Percentiles rank a stretch among this genome's conserved stretches.
Evolutionary conservation across 805 yeast species (phyloP).

Genomic region (Wickerhamomyces bisporus): DNA sequence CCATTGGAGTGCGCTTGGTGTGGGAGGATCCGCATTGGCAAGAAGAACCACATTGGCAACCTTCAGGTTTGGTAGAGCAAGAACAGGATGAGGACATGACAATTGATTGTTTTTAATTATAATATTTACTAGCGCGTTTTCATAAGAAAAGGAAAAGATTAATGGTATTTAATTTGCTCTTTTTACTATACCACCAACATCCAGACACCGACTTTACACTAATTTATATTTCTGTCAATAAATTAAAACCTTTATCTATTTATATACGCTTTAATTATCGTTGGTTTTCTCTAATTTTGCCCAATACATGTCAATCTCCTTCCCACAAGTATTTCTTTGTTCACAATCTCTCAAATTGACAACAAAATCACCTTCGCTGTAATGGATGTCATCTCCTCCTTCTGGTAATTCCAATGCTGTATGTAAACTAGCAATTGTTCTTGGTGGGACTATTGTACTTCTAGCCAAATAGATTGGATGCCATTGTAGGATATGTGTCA

Average conservation of each 20-base stretch:
- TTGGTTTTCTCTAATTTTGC: conserved; percentile 9
- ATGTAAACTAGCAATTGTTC: conserved; percentile 46
- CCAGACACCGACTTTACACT: not conserved
- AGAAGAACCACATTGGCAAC: conserved; percentile 1
- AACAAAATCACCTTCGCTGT: conserved; percentile 62
- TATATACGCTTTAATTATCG: too few relatives aligned
- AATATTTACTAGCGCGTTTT: too few relatives aligned
- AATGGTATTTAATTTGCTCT: too few relatives aligned
- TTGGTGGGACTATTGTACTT: conserved; percentile 66
- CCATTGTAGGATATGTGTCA: conserved; percentile 92
- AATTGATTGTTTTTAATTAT: not conserved
- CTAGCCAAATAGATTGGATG: conserved; percentile 77
- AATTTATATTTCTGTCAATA: too few relatives aligned
- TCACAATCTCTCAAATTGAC: conserved; percentile 58
- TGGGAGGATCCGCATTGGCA: conserved; percentile 1
- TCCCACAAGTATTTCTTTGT: conserved; percentile 45
- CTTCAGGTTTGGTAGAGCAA: conserved; percentile 2
- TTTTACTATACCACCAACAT: too few relatives aligned
- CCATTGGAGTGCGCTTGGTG: not conserved
- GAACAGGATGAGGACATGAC: conserved; percentile 3
- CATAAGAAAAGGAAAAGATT: too few relatives aligned
- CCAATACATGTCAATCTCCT: conserved; percentile 37
- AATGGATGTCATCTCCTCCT: conserved; percentile 43
- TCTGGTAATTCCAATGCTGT: conserved; percentile 31
- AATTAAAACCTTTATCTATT: too few relatives aligned